Evolutionary conservation across 768 basidiomycete genomes (phyloP).

Genomic region (Russula sp.): DNA sequence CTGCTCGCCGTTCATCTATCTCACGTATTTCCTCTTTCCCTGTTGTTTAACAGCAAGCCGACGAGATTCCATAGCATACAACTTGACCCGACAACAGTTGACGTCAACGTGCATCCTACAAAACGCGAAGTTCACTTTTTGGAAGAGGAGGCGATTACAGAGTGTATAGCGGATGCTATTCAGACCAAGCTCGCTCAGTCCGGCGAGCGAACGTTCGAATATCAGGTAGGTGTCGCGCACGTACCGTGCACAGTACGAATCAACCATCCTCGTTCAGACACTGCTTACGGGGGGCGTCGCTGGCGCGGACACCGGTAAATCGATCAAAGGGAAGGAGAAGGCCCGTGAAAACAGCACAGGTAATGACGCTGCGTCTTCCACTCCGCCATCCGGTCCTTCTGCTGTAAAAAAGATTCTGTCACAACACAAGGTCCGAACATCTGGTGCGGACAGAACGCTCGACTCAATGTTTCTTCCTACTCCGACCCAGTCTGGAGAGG

Average conservation of each 20-base stretch:
- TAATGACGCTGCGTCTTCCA: slow-evolving; percentile 6
- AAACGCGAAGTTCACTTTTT: slow-evolving; percentile 95
- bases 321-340: slow-evolving; percentile 19
- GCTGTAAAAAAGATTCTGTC: slow-evolving; percentile 52
- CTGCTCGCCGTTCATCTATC: slow-evolving; percentile 83
- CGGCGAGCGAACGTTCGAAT: slow-evolving; percentile 50
- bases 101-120: slow-evolving; percentile 97
- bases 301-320: not conserved
- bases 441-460: slow-evolving; percentile 78
- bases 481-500: slow-evolving; percentile 37
- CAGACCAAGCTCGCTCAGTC: slow-evolving; percentile 52
- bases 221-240: slow-evolving; percentile 44
- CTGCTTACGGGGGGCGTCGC: slow-evolving; percentile 47
- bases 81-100: slow-evolving; percentile 82
- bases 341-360: slow-evolving; percentile 5
- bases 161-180: slow-evolving; percentile 66
- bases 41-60: not conserved
- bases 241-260: not conserved
- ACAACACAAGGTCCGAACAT: slow-evolving; percentile 90
- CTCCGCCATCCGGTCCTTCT: slow-evolving; percentile 2
- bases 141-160: slow-evolving; percentile 81
- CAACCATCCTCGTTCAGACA: slow-evolving; percentile 38
- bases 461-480: slow-evolving; percentile 88
- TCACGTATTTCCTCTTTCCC: slow-evolving; percentile 52
- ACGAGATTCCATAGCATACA: slow-evolving; percentile 47